Evolutionary conservation across 2,329 filamentous ascomycete species (phyloP), one percentile per base, ranked within the genome.

Genomic region (Stagonosporopsis vannaccii): DNA sequence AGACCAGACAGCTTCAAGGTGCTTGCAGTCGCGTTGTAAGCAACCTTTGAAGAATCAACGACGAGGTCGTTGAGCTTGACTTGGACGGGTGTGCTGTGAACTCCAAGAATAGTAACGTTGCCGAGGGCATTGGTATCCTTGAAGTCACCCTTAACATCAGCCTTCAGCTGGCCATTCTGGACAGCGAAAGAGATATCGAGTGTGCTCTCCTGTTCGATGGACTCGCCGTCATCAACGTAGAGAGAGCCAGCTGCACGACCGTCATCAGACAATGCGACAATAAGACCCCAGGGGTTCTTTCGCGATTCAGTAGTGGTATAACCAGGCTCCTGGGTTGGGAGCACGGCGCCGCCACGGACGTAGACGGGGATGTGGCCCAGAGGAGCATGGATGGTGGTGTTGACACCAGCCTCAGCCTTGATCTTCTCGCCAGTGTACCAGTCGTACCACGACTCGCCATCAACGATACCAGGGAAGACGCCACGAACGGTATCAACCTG

Each of bases 171-270:
- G 0, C 77, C 79, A 5, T 70, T 63, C 1, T 73, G 71, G 0
- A 78, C 80, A 1, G 74, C 69, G 58, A 87, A 83, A 65, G 79
- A 68, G 22, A 91, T 82, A 57, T 79, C 80, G 5, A 87, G 79
- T 0, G 82, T 87, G 0, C 80, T 78, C 12, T 82, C 78, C 0
- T 84, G 87, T 30, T 74, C 66, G 7, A 91, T 55, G 51, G 86
- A 90, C 75, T 88, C 88, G 1, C 90, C 90, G 63, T 94, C 90
- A 65, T 93, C 90, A 7, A 92, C 70, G 68, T 93, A 92, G 26
- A 93, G 73, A 17, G 78, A 73, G 0, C 90, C 90, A 2, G 67
- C 77, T 0, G 90, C 89, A 1, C 75, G 72, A 0, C 86, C 85
- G 15, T 81, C 67, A 1, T 69, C 65, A 59, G 83, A 80, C 1